A percentile compares a stretch with the other conserved stretches of the same genome.
Conservation (phyloP, 2,329 filamentous ascomycete genomes). For the Hymenoscyphus fraxineus region DNA sequence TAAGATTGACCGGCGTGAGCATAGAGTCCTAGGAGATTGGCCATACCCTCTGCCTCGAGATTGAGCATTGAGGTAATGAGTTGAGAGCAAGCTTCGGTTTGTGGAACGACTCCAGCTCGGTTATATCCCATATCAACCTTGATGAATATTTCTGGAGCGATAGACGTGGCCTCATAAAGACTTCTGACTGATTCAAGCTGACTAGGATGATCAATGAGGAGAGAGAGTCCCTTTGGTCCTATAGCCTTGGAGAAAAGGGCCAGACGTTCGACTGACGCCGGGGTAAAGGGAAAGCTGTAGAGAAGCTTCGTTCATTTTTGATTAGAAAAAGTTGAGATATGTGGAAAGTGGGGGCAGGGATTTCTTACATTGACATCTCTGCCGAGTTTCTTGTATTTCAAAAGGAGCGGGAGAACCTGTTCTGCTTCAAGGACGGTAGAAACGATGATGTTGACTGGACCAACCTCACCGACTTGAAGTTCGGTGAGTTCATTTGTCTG, state of each 20-base stretch:
- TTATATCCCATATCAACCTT: slow-evolving; percentile 73
- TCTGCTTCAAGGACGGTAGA: slow-evolving; percentile 76
- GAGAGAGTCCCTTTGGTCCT: slow-evolving; percentile 52
- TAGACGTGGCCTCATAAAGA: slow-evolving; percentile 42
- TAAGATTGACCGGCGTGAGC: slow-evolving; percentile 73
- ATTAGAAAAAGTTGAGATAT: slow-evolving; percentile 5
- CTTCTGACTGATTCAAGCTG: slow-evolving; percentile 53
- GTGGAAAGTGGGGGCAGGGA: slow-evolving; percentile 1
- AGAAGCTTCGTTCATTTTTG: slow-evolving; percentile 22
- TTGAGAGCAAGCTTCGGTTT: slow-evolving; percentile 42
- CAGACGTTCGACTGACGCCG: slow-evolving; percentile 58
- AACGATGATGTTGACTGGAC: slow-evolving; percentile 56
- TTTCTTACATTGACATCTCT: slow-evolving; percentile 55
- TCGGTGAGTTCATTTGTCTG: slow-evolving; percentile 63
- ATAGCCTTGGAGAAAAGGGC: slow-evolving; percentile 52
- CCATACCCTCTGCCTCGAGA: slow-evolving; percentile 38
- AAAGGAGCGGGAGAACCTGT: slow-evolving; percentile 56
- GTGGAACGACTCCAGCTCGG: slow-evolving; percentile 62
- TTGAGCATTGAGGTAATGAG: slow-evolving; percentile 46
- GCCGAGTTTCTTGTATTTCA: slow-evolving; percentile 51
- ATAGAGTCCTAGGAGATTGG: slow-evolving; percentile 62
- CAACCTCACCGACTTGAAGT: slow-evolving; percentile 62
- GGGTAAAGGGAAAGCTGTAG: slow-evolving; percentile 67
- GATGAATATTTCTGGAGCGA: slow-evolving; percentile 56
- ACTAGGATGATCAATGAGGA: slow-evolving; percentile 66